These are phyloP conservation scores for Hypoxylon cercidicola DNA, from an alignment of 495 filamentous ascomycete species.

Conservation along the genomic window DNA sequence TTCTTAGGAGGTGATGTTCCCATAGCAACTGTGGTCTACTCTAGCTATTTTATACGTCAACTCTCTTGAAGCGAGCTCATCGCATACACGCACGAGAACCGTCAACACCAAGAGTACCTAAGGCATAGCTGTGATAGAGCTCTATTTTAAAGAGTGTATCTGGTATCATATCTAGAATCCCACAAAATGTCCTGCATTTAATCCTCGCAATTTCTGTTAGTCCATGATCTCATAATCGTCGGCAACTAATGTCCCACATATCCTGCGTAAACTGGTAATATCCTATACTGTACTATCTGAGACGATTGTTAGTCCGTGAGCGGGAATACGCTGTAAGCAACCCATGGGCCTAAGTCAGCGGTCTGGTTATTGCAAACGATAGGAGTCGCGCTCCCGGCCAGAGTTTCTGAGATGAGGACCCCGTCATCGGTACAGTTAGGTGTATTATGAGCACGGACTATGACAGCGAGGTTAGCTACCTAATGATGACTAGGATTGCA, in stretches of 20 bases:
- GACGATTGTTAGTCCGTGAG: neutral
- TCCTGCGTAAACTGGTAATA: neutral
- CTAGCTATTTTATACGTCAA: too few species aligned
- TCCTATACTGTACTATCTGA: neutral
- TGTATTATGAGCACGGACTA: conserved; percentile 28
- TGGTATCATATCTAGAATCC: neutral
- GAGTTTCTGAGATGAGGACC: conserved; percentile 13
- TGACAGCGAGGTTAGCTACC: conserved; percentile 3
- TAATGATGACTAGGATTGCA: too few species aligned
- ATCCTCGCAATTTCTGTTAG: neutral
- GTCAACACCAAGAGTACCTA: too few species aligned
- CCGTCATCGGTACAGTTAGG: conserved; percentile 23
- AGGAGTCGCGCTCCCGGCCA: neutral
- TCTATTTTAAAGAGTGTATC: neutral
- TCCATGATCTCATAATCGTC: neutral
- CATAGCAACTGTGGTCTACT: too few species aligned
- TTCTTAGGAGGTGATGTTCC: too few species aligned
- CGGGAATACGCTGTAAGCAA: conserved; percentile 24
- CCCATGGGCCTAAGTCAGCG: conserved; percentile 2
- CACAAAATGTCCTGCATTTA: neutral
- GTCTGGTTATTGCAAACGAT: conserved; percentile 29
- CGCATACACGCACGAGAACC: too few species aligned
- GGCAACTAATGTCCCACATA: neutral
- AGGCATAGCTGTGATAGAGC: neutral
- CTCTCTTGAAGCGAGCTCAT: too few species aligned